phyloP scores from a whole-genome alignment of 176 grass and related monocot genomes.

The Rhynchospora tenuis region DNA sequence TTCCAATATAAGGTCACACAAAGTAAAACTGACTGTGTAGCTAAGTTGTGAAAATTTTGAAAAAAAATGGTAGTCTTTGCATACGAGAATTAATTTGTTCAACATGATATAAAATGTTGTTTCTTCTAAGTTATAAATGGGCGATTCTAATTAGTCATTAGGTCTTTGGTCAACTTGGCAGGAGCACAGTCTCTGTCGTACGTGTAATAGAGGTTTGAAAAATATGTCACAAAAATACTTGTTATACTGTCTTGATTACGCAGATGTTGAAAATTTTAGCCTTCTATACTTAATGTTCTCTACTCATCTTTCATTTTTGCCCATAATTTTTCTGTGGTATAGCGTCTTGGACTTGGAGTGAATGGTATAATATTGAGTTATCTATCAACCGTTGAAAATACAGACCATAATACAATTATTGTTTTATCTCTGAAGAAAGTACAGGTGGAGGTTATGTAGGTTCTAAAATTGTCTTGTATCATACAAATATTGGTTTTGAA shows the following conservation, averaged over 20 bases:
- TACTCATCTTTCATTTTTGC: neutral
- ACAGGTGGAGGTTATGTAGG: neutral
- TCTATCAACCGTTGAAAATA: neutral
- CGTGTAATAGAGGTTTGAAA: neutral
- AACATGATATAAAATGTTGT: neutral
- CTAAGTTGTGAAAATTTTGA: neutral
- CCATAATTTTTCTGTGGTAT: neutral
- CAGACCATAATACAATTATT: neutral
- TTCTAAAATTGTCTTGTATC: neutral
- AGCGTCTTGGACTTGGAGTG: neutral
- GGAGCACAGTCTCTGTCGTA: neutral
- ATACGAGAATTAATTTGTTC: neutral
- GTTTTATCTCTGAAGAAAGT: neutral
- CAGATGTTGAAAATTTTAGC: neutral
- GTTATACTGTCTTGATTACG: neutral
- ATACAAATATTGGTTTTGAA: neutral
- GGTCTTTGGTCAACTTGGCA: neutral
- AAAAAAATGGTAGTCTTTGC: neutral
- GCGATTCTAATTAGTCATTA: neutral
- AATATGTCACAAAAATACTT: neutral
- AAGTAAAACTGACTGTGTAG: neutral
- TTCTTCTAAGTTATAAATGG: neutral
- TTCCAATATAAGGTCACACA: neutral
- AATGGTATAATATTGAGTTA: neutral
- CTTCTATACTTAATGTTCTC: too few species aligned